phyloP scores from a whole-genome alignment of 345 rosid genomes.

The Corchorus olitorius region DNA sequence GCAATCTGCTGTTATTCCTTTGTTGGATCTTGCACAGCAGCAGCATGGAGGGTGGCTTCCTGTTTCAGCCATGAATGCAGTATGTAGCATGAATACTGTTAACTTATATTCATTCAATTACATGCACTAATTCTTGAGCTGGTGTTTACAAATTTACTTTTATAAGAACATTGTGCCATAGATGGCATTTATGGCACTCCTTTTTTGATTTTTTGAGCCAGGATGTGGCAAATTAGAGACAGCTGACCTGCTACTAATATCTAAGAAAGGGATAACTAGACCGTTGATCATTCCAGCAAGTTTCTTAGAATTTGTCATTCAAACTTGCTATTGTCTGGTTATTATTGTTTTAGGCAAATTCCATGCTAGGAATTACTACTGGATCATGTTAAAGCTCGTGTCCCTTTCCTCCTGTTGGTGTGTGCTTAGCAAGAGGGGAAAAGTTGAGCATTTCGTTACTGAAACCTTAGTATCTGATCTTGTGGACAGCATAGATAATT shows the following conservation, averaged over 20 bases:
- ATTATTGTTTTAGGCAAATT: background rate
- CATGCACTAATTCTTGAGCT: slow-evolving; percentile 1
- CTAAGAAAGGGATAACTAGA: background rate
- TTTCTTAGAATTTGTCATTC: background rate
- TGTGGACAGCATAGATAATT: slow-evolving; percentile 4
- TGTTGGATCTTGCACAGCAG: slow-evolving; percentile 99
- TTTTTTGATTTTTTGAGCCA: background rate
- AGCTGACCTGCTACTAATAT: background rate
- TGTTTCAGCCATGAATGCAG: slow-evolving; percentile 99
- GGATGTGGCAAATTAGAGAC: slow-evolving; percentile 4
- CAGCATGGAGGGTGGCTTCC: slow-evolving; percentile 99
- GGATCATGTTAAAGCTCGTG: background rate
- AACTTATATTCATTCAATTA: background rate
- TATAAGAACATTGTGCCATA: background rate
- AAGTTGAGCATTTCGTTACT: background rate
- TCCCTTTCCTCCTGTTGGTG: background rate
- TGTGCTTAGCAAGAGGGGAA: background rate
- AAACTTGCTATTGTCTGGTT: background rate
- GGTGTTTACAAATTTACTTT: background rate
- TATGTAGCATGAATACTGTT: slow-evolving; percentile 30
- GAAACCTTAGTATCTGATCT: background rate
- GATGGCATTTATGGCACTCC: background rate
- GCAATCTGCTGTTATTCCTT: slow-evolving; percentile 96
- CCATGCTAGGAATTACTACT: background rate
- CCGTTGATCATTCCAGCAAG: background rate